Evolutionary conservation across 495 filamentous ascomycete species (phyloP), one percentile per base, ranked within the genome.

Genomic region (Pyronema omphalodes): DNA sequence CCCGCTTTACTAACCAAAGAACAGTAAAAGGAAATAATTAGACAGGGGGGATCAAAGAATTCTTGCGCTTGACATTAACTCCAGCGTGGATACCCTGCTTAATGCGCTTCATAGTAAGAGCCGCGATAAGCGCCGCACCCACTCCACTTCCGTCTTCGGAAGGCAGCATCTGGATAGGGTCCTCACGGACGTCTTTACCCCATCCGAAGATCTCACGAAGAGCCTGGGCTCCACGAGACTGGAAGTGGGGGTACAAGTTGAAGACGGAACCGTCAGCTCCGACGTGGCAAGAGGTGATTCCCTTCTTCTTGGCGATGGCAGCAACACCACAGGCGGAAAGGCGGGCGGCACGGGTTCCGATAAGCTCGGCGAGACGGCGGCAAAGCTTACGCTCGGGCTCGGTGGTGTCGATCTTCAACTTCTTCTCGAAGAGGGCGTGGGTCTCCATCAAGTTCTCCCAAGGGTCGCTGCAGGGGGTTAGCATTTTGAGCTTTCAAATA

Each of bases 221-320:
- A 17, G 89, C 89, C 60, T 79, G 73, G 4, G 89, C 89, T 53
- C 88, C 87, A 48, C 89, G 83, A 12, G 77, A 76, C 75, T 94
- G 89, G 76, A 96, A 96, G 69, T 94, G 85, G 1, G 89, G 89
- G 70, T 95, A 95, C 68, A 94, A 94, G 74, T 93, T 94, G 74
- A 95, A 96, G 43, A 96, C 88, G 9, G 84, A 89, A 19, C 89
- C 89, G 60, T 96, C 89, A 39, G 89, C 89, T 60, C 89, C 89
- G 15, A 95, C 89, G 67, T 95, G 88, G 75, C 85, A 93, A 11
- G 80, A 76, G 58, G 79, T 71, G 58, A 85, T 86, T 54, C 80
- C 78, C 74, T 94, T 95, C 81, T 94, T 95, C 68, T 78, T 89
- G 74, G 84, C 87, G 60, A 96, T 95, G 47, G 88, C 89, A 4